Percentiles rank a stretch among this genome's conserved stretches.
These are phyloP conservation scores for Volutella citrinella DNA, from an alignment of 2,329 filamentous ascomycete species.

Conservation along the genomic window DNA sequence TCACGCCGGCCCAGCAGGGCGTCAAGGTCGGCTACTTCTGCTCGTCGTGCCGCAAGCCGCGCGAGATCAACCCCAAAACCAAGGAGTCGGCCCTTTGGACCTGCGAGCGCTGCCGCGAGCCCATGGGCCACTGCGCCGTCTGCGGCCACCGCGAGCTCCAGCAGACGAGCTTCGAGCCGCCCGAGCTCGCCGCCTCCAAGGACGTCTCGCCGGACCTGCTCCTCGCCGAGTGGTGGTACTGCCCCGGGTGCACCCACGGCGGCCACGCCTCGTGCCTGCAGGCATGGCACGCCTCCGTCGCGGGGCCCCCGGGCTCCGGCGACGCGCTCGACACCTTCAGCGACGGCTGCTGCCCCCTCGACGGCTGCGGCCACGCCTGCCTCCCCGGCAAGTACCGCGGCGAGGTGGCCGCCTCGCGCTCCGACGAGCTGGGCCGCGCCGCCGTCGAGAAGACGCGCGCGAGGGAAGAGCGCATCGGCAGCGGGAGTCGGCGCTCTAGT, in stretches of 20 bases:
- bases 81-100: conserved; percentile 49
- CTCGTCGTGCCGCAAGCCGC: conserved; percentile 53
- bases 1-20: conserved; percentile 51
- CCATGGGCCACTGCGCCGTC: conserved; percentile 57
- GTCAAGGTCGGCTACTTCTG: conserved; percentile 55
- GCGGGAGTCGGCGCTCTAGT: conserved; percentile 27
- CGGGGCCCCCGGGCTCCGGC: conserved; percentile 9
- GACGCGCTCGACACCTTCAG: conserved; percentile 33
- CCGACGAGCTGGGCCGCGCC: conserved; percentile 51
- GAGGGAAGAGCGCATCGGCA: conserved; percentile 22
- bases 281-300: conserved; percentile 51
- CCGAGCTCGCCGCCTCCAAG: conserved; percentile 27
- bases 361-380: conserved; percentile 63
- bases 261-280: conserved; percentile 59
- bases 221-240: conserved; percentile 59
- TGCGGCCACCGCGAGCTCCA: conserved; percentile 54
- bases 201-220: conserved; percentile 19
- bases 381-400: conserved; percentile 55
- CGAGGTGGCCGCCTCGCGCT: conserved; percentile 41
- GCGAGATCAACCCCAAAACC: conserved; percentile 47
- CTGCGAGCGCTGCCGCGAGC: conserved; percentile 53
- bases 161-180: conserved; percentile 35
- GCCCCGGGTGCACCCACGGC: conserved; percentile 59
- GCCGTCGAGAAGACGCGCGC: conserved; percentile 38
- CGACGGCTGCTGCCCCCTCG: conserved; percentile 61